phyloP scores from a whole-genome alignment of 805 yeast genomes.

The Hyphopichia homilentoma region DNA sequence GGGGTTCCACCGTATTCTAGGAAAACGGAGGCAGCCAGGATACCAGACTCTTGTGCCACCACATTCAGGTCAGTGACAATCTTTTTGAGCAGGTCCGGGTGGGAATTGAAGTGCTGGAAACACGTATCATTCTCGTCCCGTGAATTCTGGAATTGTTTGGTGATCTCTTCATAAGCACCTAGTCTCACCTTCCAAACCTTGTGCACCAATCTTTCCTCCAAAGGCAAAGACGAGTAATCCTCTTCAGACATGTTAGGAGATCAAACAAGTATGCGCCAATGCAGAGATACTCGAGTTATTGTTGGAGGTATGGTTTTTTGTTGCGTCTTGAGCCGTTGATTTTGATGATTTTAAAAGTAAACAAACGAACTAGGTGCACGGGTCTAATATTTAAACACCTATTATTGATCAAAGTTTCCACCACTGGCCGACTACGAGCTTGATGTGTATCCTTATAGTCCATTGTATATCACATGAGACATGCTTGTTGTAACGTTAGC shows the following conservation, averaged over 20 bases:
- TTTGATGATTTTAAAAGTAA: not conserved
- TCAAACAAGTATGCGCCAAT: no score
- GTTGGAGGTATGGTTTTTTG: no score
- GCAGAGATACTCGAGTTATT: no score
- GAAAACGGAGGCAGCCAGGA: constrained; percentile 51
- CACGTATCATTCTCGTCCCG: constrained; percentile 54
- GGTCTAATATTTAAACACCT: no score
- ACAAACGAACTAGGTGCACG: not conserved
- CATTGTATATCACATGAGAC: no score
- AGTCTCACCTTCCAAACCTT: constrained; percentile 85
- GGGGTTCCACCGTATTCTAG: constrained; percentile 54
- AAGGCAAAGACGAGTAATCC: constrained; percentile 60
- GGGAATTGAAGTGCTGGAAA: constrained; percentile 46
- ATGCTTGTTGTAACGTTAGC: no score
- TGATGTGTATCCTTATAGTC: no score
- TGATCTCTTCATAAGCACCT: constrained; percentile 71
- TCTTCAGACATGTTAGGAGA: constrained; percentile 26
- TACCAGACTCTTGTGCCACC: constrained; percentile 85
- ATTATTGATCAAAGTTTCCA: no score
- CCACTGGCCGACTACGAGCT: no score
- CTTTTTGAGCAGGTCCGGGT: constrained; percentile 53
- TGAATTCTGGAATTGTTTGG: constrained; percentile 48
- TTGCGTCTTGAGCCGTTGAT: no score
- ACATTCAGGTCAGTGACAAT: constrained; percentile 79
- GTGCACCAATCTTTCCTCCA: constrained; percentile 63